Evolutionary conservation across 2,329 filamentous ascomycete species (phyloP).

Genomic region (Pezizomycotina sp.): DNA sequence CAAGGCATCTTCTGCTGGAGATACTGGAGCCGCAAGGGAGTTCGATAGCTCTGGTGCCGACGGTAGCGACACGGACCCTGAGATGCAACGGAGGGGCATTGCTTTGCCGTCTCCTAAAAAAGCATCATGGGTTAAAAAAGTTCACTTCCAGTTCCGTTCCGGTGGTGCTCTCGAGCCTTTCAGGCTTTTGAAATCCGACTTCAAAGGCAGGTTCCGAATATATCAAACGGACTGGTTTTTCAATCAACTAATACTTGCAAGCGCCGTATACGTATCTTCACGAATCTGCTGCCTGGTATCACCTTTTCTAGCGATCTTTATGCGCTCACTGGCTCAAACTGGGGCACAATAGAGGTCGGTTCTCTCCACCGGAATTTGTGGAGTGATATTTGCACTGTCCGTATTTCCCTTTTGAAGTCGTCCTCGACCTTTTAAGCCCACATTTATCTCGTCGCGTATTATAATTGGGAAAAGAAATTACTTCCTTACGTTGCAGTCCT

Average conservation of each 20-base stretch:
- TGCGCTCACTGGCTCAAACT: slow-evolving; percentile 43
- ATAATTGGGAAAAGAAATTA: slow-evolving; percentile 2
- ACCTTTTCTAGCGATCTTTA: slow-evolving; percentile 51
- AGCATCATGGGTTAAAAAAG: too few relatives aligned
- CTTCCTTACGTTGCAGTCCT: neutral
- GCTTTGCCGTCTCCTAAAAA: too few relatives aligned
- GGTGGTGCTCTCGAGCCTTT: slow-evolving; percentile 20
- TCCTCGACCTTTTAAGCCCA: too few relatives aligned
- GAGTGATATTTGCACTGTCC: slow-evolving; percentile 41
- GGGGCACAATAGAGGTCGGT: slow-evolving; percentile 53
- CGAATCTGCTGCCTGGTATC: slow-evolving; percentile 48
- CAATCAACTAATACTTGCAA: slow-evolving; percentile 47
- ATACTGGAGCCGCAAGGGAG: too few relatives aligned
- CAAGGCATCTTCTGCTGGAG: too few relatives aligned
- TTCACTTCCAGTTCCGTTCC: slow-evolving; percentile 11
- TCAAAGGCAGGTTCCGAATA: slow-evolving; percentile 15
- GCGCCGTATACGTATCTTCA: slow-evolving; percentile 51
- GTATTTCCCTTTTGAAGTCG: neutral
- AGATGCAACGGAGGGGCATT: too few relatives aligned
- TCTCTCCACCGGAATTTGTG: slow-evolving; percentile 48
- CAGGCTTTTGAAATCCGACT: slow-evolving; percentile 22
- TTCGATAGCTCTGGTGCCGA: too few relatives aligned
- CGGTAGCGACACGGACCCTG: too few relatives aligned
- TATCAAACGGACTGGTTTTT: slow-evolving; percentile 32
- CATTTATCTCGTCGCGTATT: slow-evolving; percentile 7